Conservation (phyloP, 108 stramenopile genomes). For the Parietichytrium sp. region DNA sequence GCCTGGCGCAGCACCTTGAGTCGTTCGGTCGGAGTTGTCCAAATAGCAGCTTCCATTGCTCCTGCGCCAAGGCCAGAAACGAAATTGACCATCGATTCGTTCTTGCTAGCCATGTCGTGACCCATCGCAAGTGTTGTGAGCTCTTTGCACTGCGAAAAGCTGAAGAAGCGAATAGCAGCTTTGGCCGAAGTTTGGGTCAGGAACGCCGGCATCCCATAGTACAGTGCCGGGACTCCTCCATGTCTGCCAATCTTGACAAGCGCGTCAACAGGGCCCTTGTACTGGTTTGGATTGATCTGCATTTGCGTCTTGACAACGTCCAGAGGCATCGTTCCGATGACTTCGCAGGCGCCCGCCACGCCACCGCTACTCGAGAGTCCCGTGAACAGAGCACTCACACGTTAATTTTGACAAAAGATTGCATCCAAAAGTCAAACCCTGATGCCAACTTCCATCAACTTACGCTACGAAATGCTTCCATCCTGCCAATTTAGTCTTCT, state of each 20-base stretch:
- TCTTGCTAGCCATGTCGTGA: neutral
- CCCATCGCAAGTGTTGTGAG: neutral
- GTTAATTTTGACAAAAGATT: no score
- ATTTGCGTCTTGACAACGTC: constrained; percentile 35
- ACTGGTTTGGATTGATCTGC: constrained; percentile 23
- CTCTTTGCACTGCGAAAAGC: constrained; percentile 29
- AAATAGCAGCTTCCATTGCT: constrained; percentile 36
- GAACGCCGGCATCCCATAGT: constrained; percentile 35
- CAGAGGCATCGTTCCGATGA: constrained; percentile 25
- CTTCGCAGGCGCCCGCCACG: constrained; percentile 26
- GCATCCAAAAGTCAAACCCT: neutral
- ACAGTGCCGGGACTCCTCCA: neutral
- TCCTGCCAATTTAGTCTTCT: constrained; percentile 18
- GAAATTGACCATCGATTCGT: neutral
- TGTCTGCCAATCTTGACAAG: constrained; percentile 14
- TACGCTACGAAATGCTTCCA: constrained; percentile 38
- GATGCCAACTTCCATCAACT: neutral
- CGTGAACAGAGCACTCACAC: neutral
- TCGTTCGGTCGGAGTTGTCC: constrained; percentile 5
- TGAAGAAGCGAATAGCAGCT: constrained; percentile 7
- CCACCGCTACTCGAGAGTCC: neutral
- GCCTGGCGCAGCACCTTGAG: constrained; percentile 36
- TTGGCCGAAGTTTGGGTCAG: constrained; percentile 19
- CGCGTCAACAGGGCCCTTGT: neutral
- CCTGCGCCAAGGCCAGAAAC: constrained; percentile 15